Base-by-base conservation (phyloP, 192 early-diverging fungal species). In the Linderina pennispora region DNA sequence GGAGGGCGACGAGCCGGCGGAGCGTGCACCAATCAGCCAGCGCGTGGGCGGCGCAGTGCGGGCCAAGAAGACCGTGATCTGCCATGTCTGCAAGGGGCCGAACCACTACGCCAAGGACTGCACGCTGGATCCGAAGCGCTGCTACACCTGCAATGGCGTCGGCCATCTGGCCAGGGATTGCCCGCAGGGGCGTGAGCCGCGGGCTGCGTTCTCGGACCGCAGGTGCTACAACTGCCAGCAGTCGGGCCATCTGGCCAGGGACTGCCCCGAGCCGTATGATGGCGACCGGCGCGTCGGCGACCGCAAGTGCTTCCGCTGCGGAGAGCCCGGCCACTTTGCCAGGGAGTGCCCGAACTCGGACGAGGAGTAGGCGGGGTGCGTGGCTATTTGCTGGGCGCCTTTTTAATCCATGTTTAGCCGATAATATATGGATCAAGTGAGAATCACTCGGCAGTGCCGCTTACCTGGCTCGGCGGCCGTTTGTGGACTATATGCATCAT, bases 111-210 rank as follows among this genome's bases (percentile, higher is more conserved):
- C 56, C 14, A 55, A 42, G 38, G 59, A 53, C 8, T 79, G 76
- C 55, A 63, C 55, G 31, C 57, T 73, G 44, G 50, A 48, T 9
- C 68, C 23, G 41, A 50, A 36, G 37, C 59, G 67, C 36, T 80
- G 78, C 53, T 57, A 67, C 55, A 71, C 71, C 48, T 74, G 71
- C 38, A 37, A 45, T 43, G 39, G 65, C 1, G 26, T 60, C 18
- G 72, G 69, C 10, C 76, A 77, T 37, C 50, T 72, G 2, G 58
- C 58, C 23, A 62, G 48, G 14, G 48, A 48, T 23, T 77, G 76
- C 31, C 58, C 58, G 13, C 28, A 44, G 16, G 34, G 25, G 9
- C 15, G 10, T 19, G 47, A 42, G n/a, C 47, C 53, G 20, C 53
- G 59, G 8, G 54, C 45, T 15, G 37, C 44, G 14, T 36, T 28